Conservation (phyloP, 225 moss, liverwort and hornwort species). For the Sphagnum contortum region DNA sequence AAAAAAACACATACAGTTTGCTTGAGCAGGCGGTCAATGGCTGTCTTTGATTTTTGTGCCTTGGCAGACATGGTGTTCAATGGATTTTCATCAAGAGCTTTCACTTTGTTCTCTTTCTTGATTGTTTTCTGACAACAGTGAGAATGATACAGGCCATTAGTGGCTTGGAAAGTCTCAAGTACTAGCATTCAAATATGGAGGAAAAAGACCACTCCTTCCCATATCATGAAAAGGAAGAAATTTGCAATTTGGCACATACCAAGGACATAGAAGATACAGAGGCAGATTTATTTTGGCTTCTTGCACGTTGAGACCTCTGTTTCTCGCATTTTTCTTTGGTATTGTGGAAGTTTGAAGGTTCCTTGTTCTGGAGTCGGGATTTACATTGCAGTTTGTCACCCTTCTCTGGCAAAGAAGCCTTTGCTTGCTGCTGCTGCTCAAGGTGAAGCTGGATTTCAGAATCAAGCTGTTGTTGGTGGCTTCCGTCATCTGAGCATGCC, state of each 20-base stretch:
- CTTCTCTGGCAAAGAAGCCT: conserved; percentile 52
- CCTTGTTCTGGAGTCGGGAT: conserved; percentile 9
- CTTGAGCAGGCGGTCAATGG: conserved; percentile 35
- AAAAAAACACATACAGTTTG: conserved; percentile 18
- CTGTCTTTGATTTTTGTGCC: conserved; percentile 15
- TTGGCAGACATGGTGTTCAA: conserved; percentile 11
- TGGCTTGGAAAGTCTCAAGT: no score
- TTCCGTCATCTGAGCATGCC: conserved; percentile 37
- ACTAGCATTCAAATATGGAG: no score
- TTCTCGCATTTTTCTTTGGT: conserved; percentile 15
- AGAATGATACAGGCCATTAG: background rate
- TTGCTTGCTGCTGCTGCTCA: conserved; percentile 49
- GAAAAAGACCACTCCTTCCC: no score
- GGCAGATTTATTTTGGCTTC: background rate
- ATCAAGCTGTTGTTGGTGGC: conserved; percentile 6
- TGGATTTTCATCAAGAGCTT: conserved; percentile 15
- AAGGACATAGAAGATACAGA: background rate
- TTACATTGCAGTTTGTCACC: conserved; percentile 41
- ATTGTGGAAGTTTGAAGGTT: no score
- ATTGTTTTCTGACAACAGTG: conserved; percentile 17
- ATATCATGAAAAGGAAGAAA: no score
- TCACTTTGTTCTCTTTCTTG: conserved; percentile 13
- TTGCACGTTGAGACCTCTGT: conserved; percentile 5
- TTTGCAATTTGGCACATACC: conserved; percentile 1
- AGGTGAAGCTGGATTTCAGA: conserved; percentile 7